Base-by-base conservation (phyloP, 1,284 basidiomycete genomes). In the Rhodotorula sp. region DNA sequence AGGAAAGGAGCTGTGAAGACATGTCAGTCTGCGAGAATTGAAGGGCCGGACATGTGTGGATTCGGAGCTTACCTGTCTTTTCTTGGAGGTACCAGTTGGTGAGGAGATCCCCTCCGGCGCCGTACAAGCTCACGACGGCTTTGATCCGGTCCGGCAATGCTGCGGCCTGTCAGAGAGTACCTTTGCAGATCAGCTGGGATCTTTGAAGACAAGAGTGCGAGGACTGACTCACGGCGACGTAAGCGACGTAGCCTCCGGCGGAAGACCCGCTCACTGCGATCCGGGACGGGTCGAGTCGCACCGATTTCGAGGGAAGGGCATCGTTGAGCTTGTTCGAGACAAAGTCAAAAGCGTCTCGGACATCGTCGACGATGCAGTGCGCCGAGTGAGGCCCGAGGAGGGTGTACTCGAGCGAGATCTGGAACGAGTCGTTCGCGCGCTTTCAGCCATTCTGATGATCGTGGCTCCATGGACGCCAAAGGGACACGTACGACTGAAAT, bases 381-480 rank as follows among this genome's bases (percentile, higher is more conserved):
- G 33, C 60, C 7, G 54, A 10, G 29, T 62, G 53, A 6, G 66
- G 66, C 5, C 48, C 55, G 37, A 58, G 30, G 7, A 67, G 60
- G 26, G 66, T 67, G 54, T 67, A 67, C 54, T 67, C 66, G 66
- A 57, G 33, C 15, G 60, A 57, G 22, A 66, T 49, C 65, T 66
- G 60, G 5, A 20, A 42, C 37, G 37, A 42, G 37, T 42, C 37
- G 37, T 42, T 12, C 37, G 8, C 37, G 37, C 37, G 10, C 37
- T 42, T 42, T 42, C 37, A 42, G 37, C 3, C 37, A 42, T 10
- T 2, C 10, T 42, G 37, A 8, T 42, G 8, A 33, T 7, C 37
- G 37, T 42, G 6, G 20, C 14, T 17, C 7, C 5, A 5, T 4
- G 15, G 6, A 14, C 29, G n/a, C 10, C 15, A 5, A 29, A 26